Evolutionary conservation across 2,329 filamentous ascomycete species (phyloP).

Genomic region (Colletotrichum destructivum): DNA sequence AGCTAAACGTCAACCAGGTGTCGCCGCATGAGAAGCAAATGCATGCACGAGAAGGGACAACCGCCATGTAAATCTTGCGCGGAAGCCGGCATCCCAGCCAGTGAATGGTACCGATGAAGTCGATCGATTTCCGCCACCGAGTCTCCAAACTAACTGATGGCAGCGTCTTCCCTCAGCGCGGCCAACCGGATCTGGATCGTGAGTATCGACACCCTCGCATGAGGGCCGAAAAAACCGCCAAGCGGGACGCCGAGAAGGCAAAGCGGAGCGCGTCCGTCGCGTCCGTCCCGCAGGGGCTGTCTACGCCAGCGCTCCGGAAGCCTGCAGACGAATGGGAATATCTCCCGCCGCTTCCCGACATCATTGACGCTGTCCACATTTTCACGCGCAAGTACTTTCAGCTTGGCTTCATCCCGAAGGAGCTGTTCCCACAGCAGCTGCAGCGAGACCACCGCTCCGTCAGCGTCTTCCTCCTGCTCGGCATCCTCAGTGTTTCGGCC

Average conservation of each 20-base stretch:
- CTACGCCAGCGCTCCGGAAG: slow-evolving; percentile 42
- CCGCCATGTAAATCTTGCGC: slow-evolving; percentile 68
- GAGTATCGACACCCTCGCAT: slow-evolving; percentile 70
- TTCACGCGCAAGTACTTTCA: slow-evolving; percentile 72
- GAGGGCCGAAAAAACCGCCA: slow-evolving; percentile 62
- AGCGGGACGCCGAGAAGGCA: slow-evolving; percentile 56
- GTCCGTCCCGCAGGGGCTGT: slow-evolving; percentile 40
- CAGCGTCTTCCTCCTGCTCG: slow-evolving; percentile 68
- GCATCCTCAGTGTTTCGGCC: slow-evolving; percentile 70
- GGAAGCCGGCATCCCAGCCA: slow-evolving; percentile 62
- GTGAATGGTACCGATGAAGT: slow-evolving; percentile 61
- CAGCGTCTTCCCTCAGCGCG: slow-evolving; percentile 68
- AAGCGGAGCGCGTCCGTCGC: slow-evolving; percentile 53
- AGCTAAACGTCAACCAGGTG: slow-evolving; percentile 57
- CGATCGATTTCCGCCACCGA: background rate
- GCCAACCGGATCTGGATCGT: slow-evolving; percentile 68
- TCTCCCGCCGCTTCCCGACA: slow-evolving; percentile 63
- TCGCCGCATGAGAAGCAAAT: slow-evolving; percentile 71
- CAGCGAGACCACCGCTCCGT: slow-evolving; percentile 62
- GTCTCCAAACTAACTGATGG: slow-evolving; percentile 25
- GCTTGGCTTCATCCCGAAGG: slow-evolving; percentile 71
- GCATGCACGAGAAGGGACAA: slow-evolving; percentile 63
- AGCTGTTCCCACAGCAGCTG: slow-evolving; percentile 64
- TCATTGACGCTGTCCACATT: slow-evolving; percentile 67
- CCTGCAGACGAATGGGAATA: slow-evolving; percentile 63